Evolutionary conservation across 108 stramenopile species (phyloP).

Genomic region (Nitzschia sp.): DNA sequence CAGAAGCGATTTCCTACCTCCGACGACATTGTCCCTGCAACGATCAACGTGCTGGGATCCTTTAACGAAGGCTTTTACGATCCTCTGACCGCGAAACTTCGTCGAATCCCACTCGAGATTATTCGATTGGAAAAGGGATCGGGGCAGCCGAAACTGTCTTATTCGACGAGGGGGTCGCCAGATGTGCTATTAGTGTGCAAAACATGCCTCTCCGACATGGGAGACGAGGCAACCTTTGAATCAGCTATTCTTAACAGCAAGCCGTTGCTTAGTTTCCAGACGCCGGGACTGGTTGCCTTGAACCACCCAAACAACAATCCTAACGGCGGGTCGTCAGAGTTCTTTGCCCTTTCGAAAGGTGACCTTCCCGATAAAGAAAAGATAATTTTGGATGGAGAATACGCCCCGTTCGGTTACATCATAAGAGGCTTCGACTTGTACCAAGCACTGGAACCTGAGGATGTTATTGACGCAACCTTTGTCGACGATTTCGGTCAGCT

Average conservation of each 20-base stretch:
- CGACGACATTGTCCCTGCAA: slow-evolving; percentile 25
- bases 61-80: slow-evolving; percentile 88
- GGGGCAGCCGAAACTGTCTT: slow-evolving; percentile 54
- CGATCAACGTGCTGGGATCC: slow-evolving; percentile 70
- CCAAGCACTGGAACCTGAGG: slow-evolving; percentile 63
- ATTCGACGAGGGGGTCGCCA: slow-evolving; percentile 11
- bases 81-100: slow-evolving; percentile 79
- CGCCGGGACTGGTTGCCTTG: slow-evolving; percentile 74
- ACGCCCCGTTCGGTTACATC: slow-evolving; percentile 87
- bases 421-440: slow-evolving; percentile 68
- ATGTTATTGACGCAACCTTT: slow-evolving; percentile 74
- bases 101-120: slow-evolving; percentile 81
- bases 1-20: slow-evolving; percentile 59
- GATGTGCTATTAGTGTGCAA: slow-evolving; percentile 22
- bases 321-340: slow-evolving; percentile 83
- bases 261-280: slow-evolving; percentile 76
- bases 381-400: slow-evolving; percentile 69
- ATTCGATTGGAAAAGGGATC: slow-evolving; percentile 62
- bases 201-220: slow-evolving; percentile 19
- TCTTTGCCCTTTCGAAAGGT: slow-evolving; percentile 62
- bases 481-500: slow-evolving; percentile 74
- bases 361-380: slow-evolving; percentile 38
- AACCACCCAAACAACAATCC: slow-evolving; percentile 77
- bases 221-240: slow-evolving; percentile 29
- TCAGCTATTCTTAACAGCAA: slow-evolving; percentile 46